Evolutionary conservation across 768 basidiomycete species (phyloP), one percentile per base, ranked within the genome.

Genomic region (Jaapia argillacea): DNA sequence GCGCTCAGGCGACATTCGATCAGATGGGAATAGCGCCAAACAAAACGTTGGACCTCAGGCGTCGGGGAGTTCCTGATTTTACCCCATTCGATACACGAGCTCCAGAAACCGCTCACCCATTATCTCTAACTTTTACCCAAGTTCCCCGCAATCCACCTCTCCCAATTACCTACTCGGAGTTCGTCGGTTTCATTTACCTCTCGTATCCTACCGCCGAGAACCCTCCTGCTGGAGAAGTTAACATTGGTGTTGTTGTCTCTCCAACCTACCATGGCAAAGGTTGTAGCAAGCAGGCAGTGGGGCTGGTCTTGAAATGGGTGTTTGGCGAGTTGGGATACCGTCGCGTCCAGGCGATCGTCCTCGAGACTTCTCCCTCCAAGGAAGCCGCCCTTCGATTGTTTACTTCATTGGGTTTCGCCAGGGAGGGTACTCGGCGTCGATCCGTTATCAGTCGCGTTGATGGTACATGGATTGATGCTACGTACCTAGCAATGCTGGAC

Each of bases 401-500:
- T 16, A 33, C 31, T 33, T 33, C 31, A 10, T 10, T 10, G 16
- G 31, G 31, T 16, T 33, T 33, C 16, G 31, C 16, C 31, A 33
- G 16, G 10, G 31, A 33, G 16, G 31, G 31, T 10, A 10, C 16
- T 33, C 31, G 31, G 10, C 31, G 31, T 33, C 31, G 31, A 10
- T 33, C 31, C 16, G 16, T 16, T 16, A 33, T 33, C 31, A 16
- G 16, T 16, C 31, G 10, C 16, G 10, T 16, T 16, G 31, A 33
- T 33, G 42, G 52, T 2, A 59, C 67, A 37, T 81, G 75, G 76
- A 77, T 70, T 48, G 78, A 81, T 47, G 71, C 74, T 21, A 77
- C 74, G 1, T 74, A 75, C 49, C 59, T 81, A 25, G 78, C 70
- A 5, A 66, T 83, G 50, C 56, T 83, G 42, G 79, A 72, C 37